Evolutionary conservation across 495 filamentous ascomycete genomes (phyloP).

Genomic region (Aspergillus diversus): DNA sequence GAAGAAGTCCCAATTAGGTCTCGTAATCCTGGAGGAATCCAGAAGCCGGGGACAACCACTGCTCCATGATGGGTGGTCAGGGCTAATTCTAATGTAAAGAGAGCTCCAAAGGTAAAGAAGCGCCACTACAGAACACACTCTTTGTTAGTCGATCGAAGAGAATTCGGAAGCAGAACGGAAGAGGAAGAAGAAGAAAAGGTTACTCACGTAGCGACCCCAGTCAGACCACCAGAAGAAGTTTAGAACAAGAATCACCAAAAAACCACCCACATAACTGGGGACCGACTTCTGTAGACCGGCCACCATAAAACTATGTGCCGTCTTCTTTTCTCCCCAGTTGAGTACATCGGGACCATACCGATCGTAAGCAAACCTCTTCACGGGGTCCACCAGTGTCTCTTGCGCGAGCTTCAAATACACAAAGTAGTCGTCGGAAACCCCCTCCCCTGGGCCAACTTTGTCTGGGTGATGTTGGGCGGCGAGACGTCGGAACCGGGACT

Average conservation of each 20-base stretch:
- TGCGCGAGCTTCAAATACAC: conserved; percentile 80
- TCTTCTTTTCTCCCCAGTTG: conserved; percentile 68
- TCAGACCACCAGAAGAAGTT: conserved; percentile 80
- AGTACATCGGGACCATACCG: conserved; percentile 82
- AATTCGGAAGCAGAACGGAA: background rate
- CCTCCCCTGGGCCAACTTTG: conserved; percentile 58
- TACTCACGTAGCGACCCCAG: conserved; percentile 70
- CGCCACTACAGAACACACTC: conserved; percentile 64
- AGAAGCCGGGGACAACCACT: conserved; percentile 39
- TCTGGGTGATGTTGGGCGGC: conserved; percentile 89
- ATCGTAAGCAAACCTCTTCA: conserved; percentile 88
- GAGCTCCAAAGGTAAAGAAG: conserved; percentile 70
- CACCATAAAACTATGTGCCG: conserved; percentile 72
- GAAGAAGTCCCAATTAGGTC: conserved; percentile 67
- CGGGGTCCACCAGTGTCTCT: conserved; percentile 79
- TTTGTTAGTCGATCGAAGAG: conserved; percentile 3
- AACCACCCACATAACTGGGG: conserved; percentile 68
- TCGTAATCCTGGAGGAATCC: conserved; percentile 45
- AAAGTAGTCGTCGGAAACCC: conserved; percentile 63
- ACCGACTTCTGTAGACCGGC: conserved; percentile 61
- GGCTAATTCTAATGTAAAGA: conserved; percentile 75
- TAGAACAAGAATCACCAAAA: conserved; percentile 65
- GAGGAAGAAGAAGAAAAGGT: background rate
- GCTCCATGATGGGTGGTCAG: conserved; percentile 66
- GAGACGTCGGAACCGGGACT: conserved; percentile 82